Evolutionary conservation across 495 filamentous ascomycete genomes (phyloP).

Genomic region (Annulohypoxylon nitens): DNA sequence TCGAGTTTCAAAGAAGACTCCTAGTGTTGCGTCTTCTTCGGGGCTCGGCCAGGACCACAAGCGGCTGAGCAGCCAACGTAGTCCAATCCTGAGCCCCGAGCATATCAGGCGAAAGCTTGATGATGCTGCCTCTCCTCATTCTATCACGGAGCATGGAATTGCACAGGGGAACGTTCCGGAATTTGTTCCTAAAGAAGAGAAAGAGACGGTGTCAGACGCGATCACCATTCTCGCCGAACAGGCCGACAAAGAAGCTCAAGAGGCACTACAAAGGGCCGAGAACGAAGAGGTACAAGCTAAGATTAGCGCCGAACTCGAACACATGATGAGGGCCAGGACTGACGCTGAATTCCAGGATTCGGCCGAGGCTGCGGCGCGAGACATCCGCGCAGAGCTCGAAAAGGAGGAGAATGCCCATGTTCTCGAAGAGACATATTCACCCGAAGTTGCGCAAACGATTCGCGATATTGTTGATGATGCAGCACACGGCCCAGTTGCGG

Average conservation of each 20-base stretch:
- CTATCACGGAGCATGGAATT: conserved; percentile 28
- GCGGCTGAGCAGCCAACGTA: conserved; percentile 55
- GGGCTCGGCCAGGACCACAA: conserved; percentile 55
- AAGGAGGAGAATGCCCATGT: conserved; percentile 66
- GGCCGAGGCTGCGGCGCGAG: conserved; percentile 61
- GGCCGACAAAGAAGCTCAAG: conserved; percentile 76
- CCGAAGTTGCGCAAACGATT: conserved; percentile 66
- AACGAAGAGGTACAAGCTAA: conserved; percentile 62
- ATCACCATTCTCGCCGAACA: conserved; percentile 75
- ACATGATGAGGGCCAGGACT: conserved; percentile 57
- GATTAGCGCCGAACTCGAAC: conserved; percentile 60
- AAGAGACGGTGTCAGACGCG: conserved; percentile 78
- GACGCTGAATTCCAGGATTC: conserved; percentile 62
- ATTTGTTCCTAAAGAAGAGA: conserved; percentile 51
- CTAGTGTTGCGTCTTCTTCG: conserved; percentile 48
- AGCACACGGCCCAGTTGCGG: conserved; percentile 67
- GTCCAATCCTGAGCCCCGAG: conserved; percentile 57
- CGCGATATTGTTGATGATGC: conserved; percentile 71
- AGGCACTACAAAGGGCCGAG: conserved; percentile 71
- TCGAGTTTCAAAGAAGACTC: conserved; percentile 58
- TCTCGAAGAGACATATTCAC: conserved; percentile 64
- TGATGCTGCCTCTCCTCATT: conserved; percentile 40
- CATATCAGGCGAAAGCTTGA: conserved; percentile 60
- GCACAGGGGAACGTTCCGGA: conserved; percentile 11
- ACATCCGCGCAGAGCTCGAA: conserved; percentile 69